Evolutionary conservation across 345 rosid species (phyloP), one percentile per base, ranked within the genome.

Genomic region (Jatropha curcas): DNA sequence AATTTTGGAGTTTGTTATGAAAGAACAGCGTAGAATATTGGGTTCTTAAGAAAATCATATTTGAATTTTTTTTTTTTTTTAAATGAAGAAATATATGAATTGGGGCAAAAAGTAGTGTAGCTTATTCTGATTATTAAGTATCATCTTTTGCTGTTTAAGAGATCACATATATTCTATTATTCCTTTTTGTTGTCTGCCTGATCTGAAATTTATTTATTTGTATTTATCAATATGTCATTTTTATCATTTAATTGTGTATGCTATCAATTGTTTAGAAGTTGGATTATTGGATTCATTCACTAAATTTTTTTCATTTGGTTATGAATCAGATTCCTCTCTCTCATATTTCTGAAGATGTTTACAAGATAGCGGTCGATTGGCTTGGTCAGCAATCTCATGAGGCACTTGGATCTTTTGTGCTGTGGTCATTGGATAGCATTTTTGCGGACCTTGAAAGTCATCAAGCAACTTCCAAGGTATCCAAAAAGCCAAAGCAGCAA

Each of bases 351-450:
- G 50, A 68, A 55, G 72, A 55, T 68, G 62, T 68, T 56, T 68
- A 68, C 62, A 55, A 68, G 63, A 37, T 41, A 0, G 46, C 63
- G 28, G 72, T 68, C 37, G 51, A 55, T 41, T 55, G 62, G 62
- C 60, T 68, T 53, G 72, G 72, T 31, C 50, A 31, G 72, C 34
- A 48, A 55, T 68, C 72, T 4, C 34, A 34, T 53, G 72, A 68
- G 37, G 72, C 61, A 25, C 72, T 68, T 25, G 62, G 19, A 37
- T 53, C 62, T 25, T 68, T 68, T 68, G 51, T 68, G 62, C 10
- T 68, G 22, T 68, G 72, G 62, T 57, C 61, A 68, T 8, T 57
- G 59, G 72, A 68, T 35, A 35, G n/a, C 46, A 68, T 68, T 20
- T 55, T 68, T 37, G 37, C 24, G 6, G 62, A 53, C 31, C 19